Percentiles rank a stretch among this genome's conserved stretches.
Conservation (phyloP, 2,329 filamentous ascomycete species). For the Xylaria sp. region DNA sequence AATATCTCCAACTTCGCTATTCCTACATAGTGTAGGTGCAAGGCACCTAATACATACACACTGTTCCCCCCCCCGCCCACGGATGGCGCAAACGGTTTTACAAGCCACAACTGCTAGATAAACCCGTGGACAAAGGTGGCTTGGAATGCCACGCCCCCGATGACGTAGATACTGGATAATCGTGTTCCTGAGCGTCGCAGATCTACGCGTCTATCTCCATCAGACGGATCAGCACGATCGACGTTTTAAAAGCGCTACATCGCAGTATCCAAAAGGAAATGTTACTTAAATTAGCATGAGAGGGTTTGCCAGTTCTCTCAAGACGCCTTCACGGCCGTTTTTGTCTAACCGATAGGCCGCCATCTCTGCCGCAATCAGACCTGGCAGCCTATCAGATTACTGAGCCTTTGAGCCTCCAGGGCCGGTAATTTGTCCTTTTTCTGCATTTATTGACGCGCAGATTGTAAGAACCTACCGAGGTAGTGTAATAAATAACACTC, state of each 20-base stretch:
- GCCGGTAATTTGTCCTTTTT: neutral
- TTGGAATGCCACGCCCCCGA: conserved; percentile 26
- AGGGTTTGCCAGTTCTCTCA: neutral
- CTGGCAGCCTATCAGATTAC: conserved; percentile 6
- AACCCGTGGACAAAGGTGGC: conserved; percentile 14
- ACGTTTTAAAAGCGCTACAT: neutral
- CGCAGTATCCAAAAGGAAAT: neutral
- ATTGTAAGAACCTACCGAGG: neutral
- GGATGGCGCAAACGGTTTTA: conserved; percentile 15
- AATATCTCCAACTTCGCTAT: neutral
- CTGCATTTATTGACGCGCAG: neutral
- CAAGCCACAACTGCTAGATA: conserved; percentile 13
- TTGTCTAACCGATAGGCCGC: neutral
- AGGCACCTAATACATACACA: neutral
- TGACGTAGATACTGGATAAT: conserved; percentile 25
- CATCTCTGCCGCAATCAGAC: neutral
- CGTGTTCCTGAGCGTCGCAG: neutral
- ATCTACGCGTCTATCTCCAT: neutral
- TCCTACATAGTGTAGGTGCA: neutral
- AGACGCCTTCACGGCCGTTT: neutral
- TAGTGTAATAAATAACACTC: no score
- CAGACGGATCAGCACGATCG: conserved; percentile 1
- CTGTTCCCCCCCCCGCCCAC: neutral
- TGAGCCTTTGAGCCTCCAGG: neutral
- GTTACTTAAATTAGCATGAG: neutral